These are phyloP conservation scores for Murraya paniculata DNA, from an alignment of 345 rosid species.

Conservation along the genomic window DNA sequence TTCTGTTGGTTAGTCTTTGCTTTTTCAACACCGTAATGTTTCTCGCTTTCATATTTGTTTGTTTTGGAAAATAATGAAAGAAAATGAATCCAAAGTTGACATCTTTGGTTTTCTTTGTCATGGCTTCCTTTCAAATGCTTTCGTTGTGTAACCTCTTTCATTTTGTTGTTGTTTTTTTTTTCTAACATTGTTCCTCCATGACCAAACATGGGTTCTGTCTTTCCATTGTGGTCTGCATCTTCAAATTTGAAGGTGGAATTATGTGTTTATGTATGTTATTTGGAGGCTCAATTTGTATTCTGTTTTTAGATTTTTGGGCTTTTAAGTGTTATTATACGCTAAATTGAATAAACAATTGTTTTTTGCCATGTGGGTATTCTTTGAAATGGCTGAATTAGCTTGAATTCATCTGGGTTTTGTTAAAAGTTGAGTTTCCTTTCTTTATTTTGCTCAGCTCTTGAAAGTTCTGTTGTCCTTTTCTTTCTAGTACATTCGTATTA, in stretches of 20 bases:
- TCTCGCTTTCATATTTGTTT: not conserved
- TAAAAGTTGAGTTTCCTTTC: not conserved
- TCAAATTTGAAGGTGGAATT: not conserved
- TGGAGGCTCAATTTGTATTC: not conserved
- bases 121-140: not conserved
- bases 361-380: not conserved
- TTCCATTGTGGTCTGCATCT: not conserved
- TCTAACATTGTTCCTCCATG: not conserved
- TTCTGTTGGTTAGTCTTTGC: slow-evolving; percentile 64
- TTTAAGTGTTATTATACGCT: slow-evolving; percentile 5
- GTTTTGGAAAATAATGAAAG: slow-evolving; percentile 7
- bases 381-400: slow-evolving; percentile 13
- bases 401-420: slow-evolving; percentile 3
- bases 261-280: not conserved
- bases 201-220: not conserved
- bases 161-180: not conserved
- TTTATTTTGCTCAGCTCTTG: not conserved
- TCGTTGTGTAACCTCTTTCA: not conserved
- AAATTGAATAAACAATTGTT: slow-evolving; percentile 5
- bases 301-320: not conserved
- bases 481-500: not conserved
- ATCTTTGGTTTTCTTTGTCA: not conserved
- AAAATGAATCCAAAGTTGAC: not conserved
- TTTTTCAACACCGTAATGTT: slow-evolving; percentile 6
- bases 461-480: not conserved